Evolutionary conservation across 495 filamentous ascomycete genomes (phyloP), one percentile per base, ranked within the genome.

Genomic region (Margaritispora aquatica): DNA sequence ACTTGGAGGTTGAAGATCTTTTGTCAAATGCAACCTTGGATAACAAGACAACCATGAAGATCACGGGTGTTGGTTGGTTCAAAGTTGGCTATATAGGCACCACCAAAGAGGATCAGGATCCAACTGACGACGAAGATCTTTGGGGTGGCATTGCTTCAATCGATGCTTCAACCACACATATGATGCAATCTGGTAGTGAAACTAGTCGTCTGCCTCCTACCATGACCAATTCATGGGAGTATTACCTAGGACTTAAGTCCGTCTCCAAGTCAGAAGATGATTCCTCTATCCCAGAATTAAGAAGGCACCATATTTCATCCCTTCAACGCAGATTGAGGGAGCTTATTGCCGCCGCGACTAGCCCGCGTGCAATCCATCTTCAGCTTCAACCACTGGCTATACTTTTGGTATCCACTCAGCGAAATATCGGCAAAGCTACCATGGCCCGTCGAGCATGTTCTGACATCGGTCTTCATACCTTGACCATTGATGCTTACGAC

Each of bases 401-500:
- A 55, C 77, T 98, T 1, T 75, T 98, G 9, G 85, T 87, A 2
- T 96, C 92, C 2, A 94, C 88, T 2, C 94, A 98, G 64, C 83
- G 95, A 47, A 86, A 88, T 49, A 96, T 97, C 63, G 94, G 94
- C 23, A 98, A 98, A 69, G 79, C 85, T 19, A 88, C 84, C 3
- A 65, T 91, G 8, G 90, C 90, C 0, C 77, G 75, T 0, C 80
- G 81, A n/a, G 90, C 92, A 2, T 92, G 89, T 66, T 80, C 85
- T 0, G 94, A 97, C 61, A 86, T 97, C 51, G 94, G 95, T 13
- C 73, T 97, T 2, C 94, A 98, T 69, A 87, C 84, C 1, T 97
- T 97, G 66, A 74, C 85, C 11, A 87, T 98, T 58, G 90, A 97
- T 68, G 88, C 90, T 0, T 96, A 95, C 69, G 95, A 98, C 63